Percentiles rank a stretch among this genome's conserved stretches.
Conservation (phyloP, 2,329 filamentous ascomycete species). For the Penicillium brasilianum region DNA sequence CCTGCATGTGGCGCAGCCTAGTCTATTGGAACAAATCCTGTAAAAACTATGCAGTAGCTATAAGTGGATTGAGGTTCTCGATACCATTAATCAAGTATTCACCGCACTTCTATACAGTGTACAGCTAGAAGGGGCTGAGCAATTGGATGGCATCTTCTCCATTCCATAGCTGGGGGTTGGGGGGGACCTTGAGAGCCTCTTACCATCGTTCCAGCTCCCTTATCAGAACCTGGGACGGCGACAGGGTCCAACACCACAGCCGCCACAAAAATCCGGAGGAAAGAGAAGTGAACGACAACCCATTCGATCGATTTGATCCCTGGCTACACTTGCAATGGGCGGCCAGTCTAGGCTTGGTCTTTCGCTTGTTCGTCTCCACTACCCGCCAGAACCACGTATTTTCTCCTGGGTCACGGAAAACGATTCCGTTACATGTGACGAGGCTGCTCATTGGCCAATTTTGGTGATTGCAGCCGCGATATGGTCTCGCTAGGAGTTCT, state of each 20-base stretch:
- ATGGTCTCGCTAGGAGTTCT: neutral
- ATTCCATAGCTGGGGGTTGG: neutral
- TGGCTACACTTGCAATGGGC: neutral
- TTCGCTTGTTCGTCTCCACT: neutral
- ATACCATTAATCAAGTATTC: neutral
- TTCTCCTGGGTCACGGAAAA: neutral
- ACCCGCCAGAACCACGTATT: neutral
- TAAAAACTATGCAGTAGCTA: neutral
- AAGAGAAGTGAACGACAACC: neutral
- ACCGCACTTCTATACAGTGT: neutral
- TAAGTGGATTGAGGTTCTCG: neutral
- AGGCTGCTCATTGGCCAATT: constrained; percentile 9
- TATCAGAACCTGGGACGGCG: neutral
- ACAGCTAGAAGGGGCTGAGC: neutral
- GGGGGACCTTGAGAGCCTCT: neutral
- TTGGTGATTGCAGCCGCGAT: neutral
- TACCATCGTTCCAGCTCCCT: neutral
- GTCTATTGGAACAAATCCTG: neutral
- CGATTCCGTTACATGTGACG: neutral
- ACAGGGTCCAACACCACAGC: neutral
- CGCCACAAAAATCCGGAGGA: neutral
- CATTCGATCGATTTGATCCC: neutral
- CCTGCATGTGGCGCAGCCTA: neutral
- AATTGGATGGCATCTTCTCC: neutral
- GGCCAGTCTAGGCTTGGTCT: constrained; percentile 15